Evolutionary conservation across 495 filamentous ascomycete genomes (phyloP), one percentile per base, ranked within the genome.

Genomic region (Venustampulla echinocandica): DNA sequence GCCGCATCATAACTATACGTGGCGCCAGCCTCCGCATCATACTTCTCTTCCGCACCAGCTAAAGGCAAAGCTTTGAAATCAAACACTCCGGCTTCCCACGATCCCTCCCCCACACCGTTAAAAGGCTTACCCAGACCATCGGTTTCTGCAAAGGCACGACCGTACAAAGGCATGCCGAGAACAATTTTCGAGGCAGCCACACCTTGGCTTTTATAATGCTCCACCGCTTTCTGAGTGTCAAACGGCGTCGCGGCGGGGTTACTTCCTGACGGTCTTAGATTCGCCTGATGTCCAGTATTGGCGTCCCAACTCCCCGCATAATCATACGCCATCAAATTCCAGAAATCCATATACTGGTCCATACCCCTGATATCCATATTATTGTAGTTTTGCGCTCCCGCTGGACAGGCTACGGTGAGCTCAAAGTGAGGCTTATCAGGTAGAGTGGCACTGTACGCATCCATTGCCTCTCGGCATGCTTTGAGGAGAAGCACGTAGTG

Each of bases 91-190:
- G 73, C 71, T 71, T 97, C 92, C 85, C 85, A 95, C 46, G 73
- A 79, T 0, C 90, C 84, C 36, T 80, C 69, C 4, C 89, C 90
- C 13, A 85, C 72, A 0, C 88, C 88, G 40, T 49, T 73, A 59
- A 75, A 97, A 9, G 71, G 58, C 10, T 65, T 60, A 0, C 92
- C 90, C 0, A 78, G 76, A 0, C 88, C 89, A 23, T 81, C 70
- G 0, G 92, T 95, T 28, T 75, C 69, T 52, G 77, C 67, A 58
- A 96, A 97, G 7, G 90, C 79, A 6, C 90, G 79, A 9, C 92
- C 90, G 57, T 96, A 97, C 6, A 96, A 66, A 9, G 92, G 90
- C 81, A 95, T 90, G 13, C 90, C 92, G 24, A 96, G 57, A 6
- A 95, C 80, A 37, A 97, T 81, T 67, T 95, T 94, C 41, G 62